These are phyloP conservation scores for Pachyrhizus erosus DNA, from an alignment of 306 rosid species.

Conservation along the genomic window DNA sequence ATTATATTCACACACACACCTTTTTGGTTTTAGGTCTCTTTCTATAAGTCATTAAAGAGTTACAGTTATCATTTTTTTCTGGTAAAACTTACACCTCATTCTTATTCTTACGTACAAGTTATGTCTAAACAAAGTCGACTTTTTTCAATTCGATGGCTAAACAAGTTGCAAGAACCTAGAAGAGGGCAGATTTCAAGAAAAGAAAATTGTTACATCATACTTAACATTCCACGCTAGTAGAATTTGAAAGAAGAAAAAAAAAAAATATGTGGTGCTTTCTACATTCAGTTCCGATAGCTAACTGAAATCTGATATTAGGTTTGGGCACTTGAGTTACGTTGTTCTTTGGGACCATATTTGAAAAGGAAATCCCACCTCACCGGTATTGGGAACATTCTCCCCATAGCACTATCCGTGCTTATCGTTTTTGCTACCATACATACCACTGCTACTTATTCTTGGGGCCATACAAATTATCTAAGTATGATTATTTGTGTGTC, in stretches of 20 bases:
- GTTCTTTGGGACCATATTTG: slow-evolving; percentile 26
- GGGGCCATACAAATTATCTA: neutral
- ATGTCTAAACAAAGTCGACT: neutral
- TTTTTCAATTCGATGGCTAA: neutral
- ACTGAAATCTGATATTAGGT: neutral
- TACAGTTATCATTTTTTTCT: neutral
- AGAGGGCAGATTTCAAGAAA: neutral
- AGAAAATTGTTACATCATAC: neutral
- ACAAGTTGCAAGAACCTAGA: neutral
- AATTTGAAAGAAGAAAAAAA: slow-evolving; percentile 5
- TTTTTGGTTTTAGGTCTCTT: neutral
- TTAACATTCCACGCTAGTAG: neutral
- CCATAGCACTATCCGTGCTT: neutral
- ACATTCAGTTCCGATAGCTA: neutral
- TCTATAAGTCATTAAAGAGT: neutral
- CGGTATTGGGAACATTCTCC: slow-evolving; percentile 21
- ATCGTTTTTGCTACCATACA: neutral
- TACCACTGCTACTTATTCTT: slow-evolving; percentile 17
- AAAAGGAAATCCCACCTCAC: slow-evolving; percentile 15
- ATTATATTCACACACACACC: neutral
- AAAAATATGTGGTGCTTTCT: neutral
- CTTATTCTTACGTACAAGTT: neutral
- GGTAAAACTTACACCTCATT: neutral
- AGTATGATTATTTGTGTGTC: neutral
- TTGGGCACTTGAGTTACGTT: neutral